Evolutionary conservation across 2,329 filamentous ascomycete genomes (phyloP).

Genomic region (Chrysoporthe austroafricana): DNA sequence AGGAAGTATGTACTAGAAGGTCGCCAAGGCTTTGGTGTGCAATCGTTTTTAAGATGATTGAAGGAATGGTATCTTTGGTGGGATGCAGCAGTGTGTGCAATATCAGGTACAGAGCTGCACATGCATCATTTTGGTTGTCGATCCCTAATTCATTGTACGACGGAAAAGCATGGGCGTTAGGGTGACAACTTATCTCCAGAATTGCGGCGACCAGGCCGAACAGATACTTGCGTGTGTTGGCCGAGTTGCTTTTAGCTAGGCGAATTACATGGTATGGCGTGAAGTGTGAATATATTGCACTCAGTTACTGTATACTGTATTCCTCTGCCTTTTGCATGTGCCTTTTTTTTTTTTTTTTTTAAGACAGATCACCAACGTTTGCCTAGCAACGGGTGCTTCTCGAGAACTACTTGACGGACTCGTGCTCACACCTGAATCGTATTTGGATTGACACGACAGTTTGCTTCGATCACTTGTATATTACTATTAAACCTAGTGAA

Average conservation of each 20-base stretch:
- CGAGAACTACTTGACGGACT: neutral
- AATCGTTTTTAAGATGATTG: neutral
- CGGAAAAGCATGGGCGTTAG: slow-evolving; percentile 25
- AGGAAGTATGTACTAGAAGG: neutral
- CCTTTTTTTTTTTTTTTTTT: neutral
- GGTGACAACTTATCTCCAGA: slow-evolving; percentile 4
- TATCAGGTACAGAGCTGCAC: neutral
- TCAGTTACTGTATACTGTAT: neutral
- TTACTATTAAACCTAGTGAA: slow-evolving; percentile 26
- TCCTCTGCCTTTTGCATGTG: neutral
- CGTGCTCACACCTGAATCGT: neutral
- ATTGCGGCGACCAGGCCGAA: neutral
- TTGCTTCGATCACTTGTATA: slow-evolving; percentile 19
- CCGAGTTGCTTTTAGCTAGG: neutral
- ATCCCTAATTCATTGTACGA: neutral
- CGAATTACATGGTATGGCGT: neutral
- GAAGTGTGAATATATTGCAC: neutral
- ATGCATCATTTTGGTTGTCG: neutral
- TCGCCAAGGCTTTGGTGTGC: neutral
- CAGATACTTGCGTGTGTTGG: neutral
- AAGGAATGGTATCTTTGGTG: neutral
- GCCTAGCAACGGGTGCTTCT: neutral
- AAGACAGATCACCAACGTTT: neutral
- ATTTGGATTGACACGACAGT: neutral
- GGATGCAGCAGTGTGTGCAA: neutral